Conservation (phyloP, 345 rosid genomes). For the Eucalyptus erythrocorys region DNA sequence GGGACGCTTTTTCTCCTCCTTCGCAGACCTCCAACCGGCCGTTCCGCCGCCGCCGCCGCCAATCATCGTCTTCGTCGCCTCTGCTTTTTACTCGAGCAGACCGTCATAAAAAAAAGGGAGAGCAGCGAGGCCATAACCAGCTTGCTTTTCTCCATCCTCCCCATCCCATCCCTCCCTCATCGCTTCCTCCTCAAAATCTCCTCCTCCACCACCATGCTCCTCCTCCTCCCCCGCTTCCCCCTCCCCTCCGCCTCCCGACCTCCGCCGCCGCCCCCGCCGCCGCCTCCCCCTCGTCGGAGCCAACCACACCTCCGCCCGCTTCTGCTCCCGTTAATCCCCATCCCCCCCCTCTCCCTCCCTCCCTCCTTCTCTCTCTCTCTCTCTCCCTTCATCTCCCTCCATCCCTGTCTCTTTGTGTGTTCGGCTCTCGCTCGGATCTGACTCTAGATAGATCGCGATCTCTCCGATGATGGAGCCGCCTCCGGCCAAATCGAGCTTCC, state of each 20-base stretch:
- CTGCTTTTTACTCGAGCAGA: not conserved
- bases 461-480: conserved; percentile 43
- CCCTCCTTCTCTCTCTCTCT: not conserved
- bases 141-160: not conserved
- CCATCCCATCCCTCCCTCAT: not conserved
- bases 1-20: not conserved
- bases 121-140: not conserved
- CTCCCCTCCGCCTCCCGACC: not conserved
- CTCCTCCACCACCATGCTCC: not conserved
- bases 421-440: not conserved
- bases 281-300: conserved; percentile 65
- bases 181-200: not conserved
- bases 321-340: conserved; percentile 69
- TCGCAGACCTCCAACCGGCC: not conserved
- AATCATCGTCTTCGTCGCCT: not conserved
- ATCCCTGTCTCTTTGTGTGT: not conserved
- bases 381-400: not conserved
- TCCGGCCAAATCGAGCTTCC: conserved; percentile 37
- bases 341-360: not conserved
- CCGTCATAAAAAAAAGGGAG: not conserved
- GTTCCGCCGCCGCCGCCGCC: not conserved
- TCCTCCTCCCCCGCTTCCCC: not conserved
- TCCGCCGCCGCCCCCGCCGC: not conserved
- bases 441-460: not conserved
- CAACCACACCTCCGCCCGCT: conserved; percentile 98